Evolutionary conservation across 148 eudicot species (phyloP).

Genomic region (Camellia sinensis): DNA sequence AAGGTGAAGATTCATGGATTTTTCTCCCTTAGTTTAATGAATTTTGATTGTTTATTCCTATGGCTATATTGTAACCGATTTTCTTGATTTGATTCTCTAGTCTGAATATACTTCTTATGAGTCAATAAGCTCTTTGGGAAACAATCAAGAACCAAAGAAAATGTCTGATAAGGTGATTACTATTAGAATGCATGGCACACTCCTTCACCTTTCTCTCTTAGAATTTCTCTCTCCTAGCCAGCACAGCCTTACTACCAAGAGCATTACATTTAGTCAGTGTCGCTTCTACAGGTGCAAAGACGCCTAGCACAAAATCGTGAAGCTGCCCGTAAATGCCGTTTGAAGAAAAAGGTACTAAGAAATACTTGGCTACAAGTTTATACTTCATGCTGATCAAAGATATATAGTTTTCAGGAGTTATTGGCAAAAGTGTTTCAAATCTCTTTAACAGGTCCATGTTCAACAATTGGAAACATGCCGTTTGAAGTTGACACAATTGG

Average conservation of each 20-base stretch:
- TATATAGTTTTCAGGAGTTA: not conserved
- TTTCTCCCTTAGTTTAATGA: not conserved
- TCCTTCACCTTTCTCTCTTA: not conserved
- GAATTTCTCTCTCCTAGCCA: not conserved
- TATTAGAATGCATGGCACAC: not conserved
- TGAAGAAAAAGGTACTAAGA: slow-evolving; percentile 68
- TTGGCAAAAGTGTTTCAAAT: not conserved
- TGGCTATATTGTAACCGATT: not conserved
- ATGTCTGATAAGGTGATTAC: slow-evolving; percentile 56
- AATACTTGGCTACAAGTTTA: not conserved
- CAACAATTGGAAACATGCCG: slow-evolving; percentile 77
- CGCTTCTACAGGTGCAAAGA: slow-evolving; percentile 54
- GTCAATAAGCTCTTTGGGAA: slow-evolving; percentile 31
- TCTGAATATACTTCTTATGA: slow-evolving; percentile 49
- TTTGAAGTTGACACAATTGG: slow-evolving; percentile 64
- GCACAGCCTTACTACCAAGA: not conserved
- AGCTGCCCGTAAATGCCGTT: slow-evolving; percentile 89
- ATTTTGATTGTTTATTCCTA: not conserved
- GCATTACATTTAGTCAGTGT: not conserved
- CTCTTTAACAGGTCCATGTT: slow-evolving; percentile 58
- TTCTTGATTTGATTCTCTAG: slow-evolving; percentile 28
- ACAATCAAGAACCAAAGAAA: slow-evolving; percentile 37
- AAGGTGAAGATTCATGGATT: slow-evolving; percentile 36
- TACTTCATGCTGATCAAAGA: not conserved
- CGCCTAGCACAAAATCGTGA: slow-evolving; percentile 94